These are phyloP conservation scores for Globisporangium barbulae DNA, from an alignment of 352 stramenopile species.

Conservation along the genomic window DNA sequence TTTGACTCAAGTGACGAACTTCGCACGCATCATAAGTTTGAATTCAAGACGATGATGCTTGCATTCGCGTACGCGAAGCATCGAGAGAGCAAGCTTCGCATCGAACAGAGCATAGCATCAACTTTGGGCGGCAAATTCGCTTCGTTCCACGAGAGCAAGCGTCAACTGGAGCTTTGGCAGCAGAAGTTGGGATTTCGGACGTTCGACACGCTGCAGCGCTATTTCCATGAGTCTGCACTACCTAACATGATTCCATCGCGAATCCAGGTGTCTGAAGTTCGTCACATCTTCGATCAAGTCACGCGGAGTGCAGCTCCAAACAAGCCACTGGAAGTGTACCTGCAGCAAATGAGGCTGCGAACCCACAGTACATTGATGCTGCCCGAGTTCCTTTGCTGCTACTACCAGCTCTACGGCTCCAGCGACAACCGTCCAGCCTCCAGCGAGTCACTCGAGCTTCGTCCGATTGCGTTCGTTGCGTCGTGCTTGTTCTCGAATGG, in stretches of 20 bases:
- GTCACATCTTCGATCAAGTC: slow-evolving; percentile 38
- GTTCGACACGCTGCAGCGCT: slow-evolving; percentile 55
- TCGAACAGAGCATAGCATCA: slow-evolving; percentile 47
- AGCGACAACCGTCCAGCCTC: slow-evolving; percentile 13
- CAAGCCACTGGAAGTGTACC: slow-evolving; percentile 56
- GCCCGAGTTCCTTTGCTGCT: slow-evolving; percentile 63
- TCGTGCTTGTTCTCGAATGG: slow-evolving; percentile 69
- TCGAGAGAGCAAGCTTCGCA: slow-evolving; percentile 36
- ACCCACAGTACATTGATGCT: slow-evolving; percentile 50
- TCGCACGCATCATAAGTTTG: slow-evolving; percentile 41
- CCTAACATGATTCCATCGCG: slow-evolving; percentile 51
- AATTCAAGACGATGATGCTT: slow-evolving; percentile 51
- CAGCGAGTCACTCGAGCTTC: slow-evolving; percentile 34
- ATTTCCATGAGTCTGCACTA: slow-evolving; percentile 50
- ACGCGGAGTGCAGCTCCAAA: slow-evolving; percentile 31
- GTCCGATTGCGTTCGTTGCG: slow-evolving; percentile 54
- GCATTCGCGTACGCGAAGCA: slow-evolving; percentile 48
- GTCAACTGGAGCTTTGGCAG: slow-evolving; percentile 65
- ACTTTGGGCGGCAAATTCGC: slow-evolving; percentile 54
- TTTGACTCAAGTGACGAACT: slow-evolving; percentile 51
- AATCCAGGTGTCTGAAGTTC: slow-evolving; percentile 39
- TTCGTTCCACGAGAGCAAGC: slow-evolving; percentile 50
- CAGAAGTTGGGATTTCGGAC: slow-evolving; percentile 52
- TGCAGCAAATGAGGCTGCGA: slow-evolving; percentile 49
- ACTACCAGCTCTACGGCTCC: slow-evolving; percentile 65